phyloP scores from a whole-genome alignment of 176 grass and related monocot species.

The Poa annua region DNA sequence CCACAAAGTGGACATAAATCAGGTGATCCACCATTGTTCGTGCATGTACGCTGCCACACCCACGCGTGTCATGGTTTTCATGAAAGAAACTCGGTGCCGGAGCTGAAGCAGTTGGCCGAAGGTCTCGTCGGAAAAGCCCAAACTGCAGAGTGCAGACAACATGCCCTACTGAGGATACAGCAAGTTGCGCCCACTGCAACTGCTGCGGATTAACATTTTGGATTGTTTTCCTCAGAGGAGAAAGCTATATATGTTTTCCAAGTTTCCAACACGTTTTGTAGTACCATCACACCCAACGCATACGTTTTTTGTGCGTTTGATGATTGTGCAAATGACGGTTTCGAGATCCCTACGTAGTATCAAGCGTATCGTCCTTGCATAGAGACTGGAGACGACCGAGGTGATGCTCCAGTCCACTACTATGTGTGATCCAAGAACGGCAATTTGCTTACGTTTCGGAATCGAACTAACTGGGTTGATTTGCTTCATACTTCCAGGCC shows the following conservation, averaged over 20 bases:
- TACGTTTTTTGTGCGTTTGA: background rate
- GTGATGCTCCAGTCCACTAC: no score
- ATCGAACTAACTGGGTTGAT: no score
- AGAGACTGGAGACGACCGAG: no score
- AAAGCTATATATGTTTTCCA: background rate
- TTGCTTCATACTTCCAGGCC: no score
- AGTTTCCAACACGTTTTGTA: background rate
- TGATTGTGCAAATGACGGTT: background rate
- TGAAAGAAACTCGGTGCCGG: background rate
- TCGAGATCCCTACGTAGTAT: background rate
- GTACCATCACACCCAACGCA: background rate
- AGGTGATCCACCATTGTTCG: background rate
- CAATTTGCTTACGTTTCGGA: no score
- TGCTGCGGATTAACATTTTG: background rate
- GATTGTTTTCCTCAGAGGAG: background rate
- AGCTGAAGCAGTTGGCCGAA: background rate
- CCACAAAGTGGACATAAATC: background rate
- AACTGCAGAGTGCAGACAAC: background rate
- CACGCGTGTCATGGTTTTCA: background rate
- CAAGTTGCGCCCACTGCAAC: no score
- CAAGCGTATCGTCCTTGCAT: no score
- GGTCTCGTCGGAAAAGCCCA: background rate
- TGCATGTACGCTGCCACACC: background rate
- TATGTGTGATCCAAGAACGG: no score
- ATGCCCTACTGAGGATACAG: background rate